Percentiles rank a stretch among this genome's conserved stretches.
These are phyloP conservation scores for Dothideomycetes sp. DNA, from an alignment of 2,329 filamentous ascomycete species.

Conservation along the genomic window DNA sequence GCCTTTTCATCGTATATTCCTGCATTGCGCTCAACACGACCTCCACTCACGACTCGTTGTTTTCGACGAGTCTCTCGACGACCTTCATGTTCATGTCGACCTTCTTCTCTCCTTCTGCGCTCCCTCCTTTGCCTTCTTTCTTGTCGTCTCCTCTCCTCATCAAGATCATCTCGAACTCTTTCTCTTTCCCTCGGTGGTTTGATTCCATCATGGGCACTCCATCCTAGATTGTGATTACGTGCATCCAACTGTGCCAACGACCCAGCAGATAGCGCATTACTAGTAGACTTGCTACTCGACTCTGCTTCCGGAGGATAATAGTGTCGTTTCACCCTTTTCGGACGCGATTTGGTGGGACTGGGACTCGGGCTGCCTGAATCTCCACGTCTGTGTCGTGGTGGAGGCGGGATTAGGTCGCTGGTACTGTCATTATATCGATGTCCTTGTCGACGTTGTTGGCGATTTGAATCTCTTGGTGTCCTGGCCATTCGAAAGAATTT, in stretches of 20 bases:
- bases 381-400: not conserved
- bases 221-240: conserved; percentile 13
- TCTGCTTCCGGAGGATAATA: not conserved
- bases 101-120: conserved; percentile 37
- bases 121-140: conserved; percentile 23
- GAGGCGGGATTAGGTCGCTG: conserved; percentile 20
- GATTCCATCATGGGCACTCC: conserved; percentile 10
- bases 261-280: conserved; percentile 40
- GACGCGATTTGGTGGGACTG: not conserved
- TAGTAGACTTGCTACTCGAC: conserved; percentile 16
- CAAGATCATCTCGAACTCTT: conserved; percentile 9
- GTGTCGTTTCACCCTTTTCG: conserved; percentile 1
- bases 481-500: not conserved
- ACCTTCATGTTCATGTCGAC: conserved; percentile 10
- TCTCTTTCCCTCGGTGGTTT: not conserved
- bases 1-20: conserved; percentile 32
- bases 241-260: conserved; percentile 59
- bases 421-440: conserved; percentile 29
- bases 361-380: not conserved
- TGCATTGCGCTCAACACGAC: conserved; percentile 32
- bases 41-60: conserved; percentile 38
- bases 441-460: conserved; percentile 22
- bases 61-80: conserved; percentile 17
- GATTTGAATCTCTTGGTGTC: conserved; percentile 20
- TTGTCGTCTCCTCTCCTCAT: conserved; percentile 8